Base-by-base conservation (phyloP, 805 yeast genomes). In the Cyberlindnera xishuangbannaensis region DNA sequence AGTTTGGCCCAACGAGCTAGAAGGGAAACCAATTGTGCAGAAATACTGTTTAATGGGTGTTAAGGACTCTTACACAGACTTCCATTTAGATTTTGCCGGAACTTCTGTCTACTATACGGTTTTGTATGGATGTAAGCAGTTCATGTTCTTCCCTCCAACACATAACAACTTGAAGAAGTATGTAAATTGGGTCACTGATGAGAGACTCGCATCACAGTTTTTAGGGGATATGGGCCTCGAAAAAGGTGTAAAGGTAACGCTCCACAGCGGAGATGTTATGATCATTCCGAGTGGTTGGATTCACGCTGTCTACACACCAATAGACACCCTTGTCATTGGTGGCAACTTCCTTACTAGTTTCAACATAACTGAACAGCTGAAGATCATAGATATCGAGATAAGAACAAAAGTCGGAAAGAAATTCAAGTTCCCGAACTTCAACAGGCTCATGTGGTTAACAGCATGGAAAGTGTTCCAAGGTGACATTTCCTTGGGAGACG, bases 211-310 rank as follows among this genome's bases (percentile, higher is more conserved):
- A 41, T 62, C 67, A 10, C 56, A 63, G 7, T 85, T 90, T 74
- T 73, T 82, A 40, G 81, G 80, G 0, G 78, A 76, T 31, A 56
- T 72, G 36, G 55, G 40, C 8, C 34, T 59, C 16, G 61, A 61
- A 23, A 53, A 56, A 7, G 84, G 86, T 14, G 61, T 76, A 31
- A 70, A 71, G 33, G 76, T 78, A 13, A 65, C 67, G 7, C 49
- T 82, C 15, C 33, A 44, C 1, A 58, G 73, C 2, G 94, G 94
- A 1, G 95, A 87, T 49, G 65, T 86, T 17, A 68, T 87, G 58
- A 65, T 86, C 11, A 78, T 87, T 14, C 96, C 97, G 4, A 77
- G 92, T 26, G 95, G 95, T 1, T 87, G 95, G 94, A 86, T 87
- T 31, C 96, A 87, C 56, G 78, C 92, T 0, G 97, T 87, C 0